A percentile compares a stretch with the other conserved stretches of the same genome.
Evolutionary conservation across 345 rosid genomes (phyloP).

Genomic region (Aurinia saxatilis): DNA sequence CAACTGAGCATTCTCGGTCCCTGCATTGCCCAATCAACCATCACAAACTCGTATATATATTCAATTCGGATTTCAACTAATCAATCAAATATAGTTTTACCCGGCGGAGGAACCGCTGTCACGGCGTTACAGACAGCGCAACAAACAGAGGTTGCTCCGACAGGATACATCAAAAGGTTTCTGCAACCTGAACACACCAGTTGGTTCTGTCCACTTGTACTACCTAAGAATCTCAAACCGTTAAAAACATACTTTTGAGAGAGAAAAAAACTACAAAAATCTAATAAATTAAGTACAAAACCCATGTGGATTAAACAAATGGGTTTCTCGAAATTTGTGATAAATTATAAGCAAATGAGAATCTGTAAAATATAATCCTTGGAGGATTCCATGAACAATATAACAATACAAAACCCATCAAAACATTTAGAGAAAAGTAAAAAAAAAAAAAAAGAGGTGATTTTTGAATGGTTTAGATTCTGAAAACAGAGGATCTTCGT

Average conservation of each 20-base stretch:
- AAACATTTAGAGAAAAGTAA: no score
- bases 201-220: conserved; percentile 66
- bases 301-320: conserved; percentile 2
- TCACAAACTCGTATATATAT: no score
- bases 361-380: neutral
- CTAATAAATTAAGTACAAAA: neutral
- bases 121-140: conserved; percentile 99
- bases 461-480: neutral
- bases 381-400: neutral
- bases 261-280: neutral
- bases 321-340: neutral
- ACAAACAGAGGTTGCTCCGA: conserved; percentile 91
- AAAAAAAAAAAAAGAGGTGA: no score
- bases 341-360: neutral
- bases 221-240: conserved; percentile 5
- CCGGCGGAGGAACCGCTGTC: conserved; percentile 92
- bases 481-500: conserved; percentile 11
- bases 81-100: no score
- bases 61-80: no score
- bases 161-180: conserved; percentile 84
- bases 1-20: conserved; percentile 97
- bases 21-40: conserved; percentile 31
- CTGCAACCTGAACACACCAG: conserved; percentile 97
- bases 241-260: neutral
- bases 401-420: no score